phyloP scores from a whole-genome alignment of 23 red algal species.

The Gracilariopsis chorda region DNA sequence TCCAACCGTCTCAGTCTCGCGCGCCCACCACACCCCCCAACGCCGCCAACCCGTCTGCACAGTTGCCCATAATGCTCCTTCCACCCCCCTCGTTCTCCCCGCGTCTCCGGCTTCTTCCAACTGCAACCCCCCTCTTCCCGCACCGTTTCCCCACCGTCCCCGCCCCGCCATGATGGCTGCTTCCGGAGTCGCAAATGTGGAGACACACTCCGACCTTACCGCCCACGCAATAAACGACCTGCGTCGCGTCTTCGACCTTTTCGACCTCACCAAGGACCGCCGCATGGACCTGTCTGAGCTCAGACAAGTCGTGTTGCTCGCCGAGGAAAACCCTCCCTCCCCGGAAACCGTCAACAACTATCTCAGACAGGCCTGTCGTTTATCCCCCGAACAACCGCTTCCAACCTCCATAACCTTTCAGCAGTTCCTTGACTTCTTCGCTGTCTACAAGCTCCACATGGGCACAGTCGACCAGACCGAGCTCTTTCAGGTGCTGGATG shows the following conservation, averaged over 20 bases:
- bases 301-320: not conserved
- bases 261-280: conserved; percentile 17
- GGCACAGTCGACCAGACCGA: not conserved
- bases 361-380: conserved; percentile 17
- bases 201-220: not conserved
- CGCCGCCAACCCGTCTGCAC: too few species aligned
- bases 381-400: not conserved
- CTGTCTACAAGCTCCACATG: not conserved
- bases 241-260: conserved; percentile 26
- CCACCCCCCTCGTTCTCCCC: not conserved
- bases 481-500: conserved; percentile 26
- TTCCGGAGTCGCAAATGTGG: not conserved
- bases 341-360: not conserved
- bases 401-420: conserved; percentile 22
- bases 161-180: not conserved
- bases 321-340: not conserved
- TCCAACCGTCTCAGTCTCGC: too few species aligned
- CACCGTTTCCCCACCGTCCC: not conserved
- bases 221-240: conserved; percentile 9
- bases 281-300: conserved; percentile 20
- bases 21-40: too few species aligned
- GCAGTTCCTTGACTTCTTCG: conserved; percentile 53
- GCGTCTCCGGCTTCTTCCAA: not conserved
- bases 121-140: not conserved
- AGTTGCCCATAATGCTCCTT: too few species aligned